Percentiles rank a stretch among this genome's conserved stretches.
These are phyloP conservation scores for Lenwebbia sp. DNA, from an alignment of 345 rosid species.

Conservation along the genomic window DNA sequence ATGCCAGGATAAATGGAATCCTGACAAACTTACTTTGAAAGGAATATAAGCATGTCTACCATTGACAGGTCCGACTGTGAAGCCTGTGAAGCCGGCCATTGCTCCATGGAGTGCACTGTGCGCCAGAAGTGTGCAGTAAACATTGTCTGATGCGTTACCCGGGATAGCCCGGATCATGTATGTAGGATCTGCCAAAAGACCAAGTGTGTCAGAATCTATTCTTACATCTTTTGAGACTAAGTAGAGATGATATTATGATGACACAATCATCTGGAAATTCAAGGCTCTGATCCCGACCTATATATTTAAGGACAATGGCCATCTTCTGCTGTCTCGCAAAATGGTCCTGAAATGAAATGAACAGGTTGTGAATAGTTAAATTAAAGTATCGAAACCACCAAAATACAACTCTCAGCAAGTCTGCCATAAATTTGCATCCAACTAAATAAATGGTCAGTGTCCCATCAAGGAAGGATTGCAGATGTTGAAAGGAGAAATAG, in stretches of 20 bases:
- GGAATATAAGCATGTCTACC: constrained; percentile 82
- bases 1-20: not conserved
- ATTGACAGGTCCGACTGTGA: constrained; percentile 67
- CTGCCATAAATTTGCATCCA: not conserved
- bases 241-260: not conserved
- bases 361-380: not conserved
- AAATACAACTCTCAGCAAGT: not conserved
- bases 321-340: constrained; percentile 39
- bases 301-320: constrained; percentile 68
- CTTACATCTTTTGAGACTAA: not conserved
- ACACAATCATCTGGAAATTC: not conserved
- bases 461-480: not conserved
- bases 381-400: not conserved
- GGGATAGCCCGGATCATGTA: constrained; percentile 88
- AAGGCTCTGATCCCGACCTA: constrained; percentile 27
- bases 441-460: not conserved
- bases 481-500: not conserved
- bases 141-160: constrained; percentile 79
- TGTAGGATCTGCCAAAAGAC: constrained; percentile 60
- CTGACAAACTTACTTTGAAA: constrained; percentile 28
- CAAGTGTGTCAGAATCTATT: not conserved
- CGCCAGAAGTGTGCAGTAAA: constrained; percentile 85
- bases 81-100: constrained; percentile 90
- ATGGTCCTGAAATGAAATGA: constrained; percentile 29
- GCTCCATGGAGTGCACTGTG: constrained; percentile 87